A percentile compares a stretch with the other conserved stretches of the same genome.
Conservation (phyloP, 306 rosid genomes). For the Crotalaria pallida region DNA sequence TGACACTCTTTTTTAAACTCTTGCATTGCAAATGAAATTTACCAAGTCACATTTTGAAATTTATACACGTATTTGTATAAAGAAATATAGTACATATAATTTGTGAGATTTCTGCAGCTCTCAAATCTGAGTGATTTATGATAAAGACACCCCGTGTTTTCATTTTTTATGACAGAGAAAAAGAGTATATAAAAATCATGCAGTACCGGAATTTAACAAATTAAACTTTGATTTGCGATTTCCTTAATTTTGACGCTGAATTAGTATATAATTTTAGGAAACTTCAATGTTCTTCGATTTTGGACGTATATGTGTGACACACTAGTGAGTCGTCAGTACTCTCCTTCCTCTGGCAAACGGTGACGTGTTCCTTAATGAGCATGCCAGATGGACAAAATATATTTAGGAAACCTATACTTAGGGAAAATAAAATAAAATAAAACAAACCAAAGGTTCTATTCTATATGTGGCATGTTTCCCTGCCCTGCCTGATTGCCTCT, state of each 20-base stretch:
- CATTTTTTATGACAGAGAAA: too few relatives aligned
- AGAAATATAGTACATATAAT: too few relatives aligned
- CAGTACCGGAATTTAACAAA: background rate
- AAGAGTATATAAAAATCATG: background rate
- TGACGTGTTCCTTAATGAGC: background rate
- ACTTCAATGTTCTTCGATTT: background rate
- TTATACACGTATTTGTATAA: too few relatives aligned
- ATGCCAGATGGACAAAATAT: constrained; percentile 14
- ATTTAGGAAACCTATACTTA: background rate
- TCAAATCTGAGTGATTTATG: background rate
- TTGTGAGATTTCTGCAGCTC: background rate
- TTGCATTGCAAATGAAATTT: background rate
- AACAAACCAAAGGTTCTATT: background rate
- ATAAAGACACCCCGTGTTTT: background rate
- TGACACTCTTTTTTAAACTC: background rate
- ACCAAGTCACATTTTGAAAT: background rate
- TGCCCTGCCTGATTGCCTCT: background rate
- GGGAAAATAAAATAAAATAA: background rate
- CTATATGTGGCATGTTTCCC: background rate
- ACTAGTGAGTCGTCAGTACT: background rate
- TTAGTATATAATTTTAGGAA: background rate
- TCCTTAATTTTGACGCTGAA: background rate
- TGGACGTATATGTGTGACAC: constrained; percentile 17
- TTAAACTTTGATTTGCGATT: background rate
- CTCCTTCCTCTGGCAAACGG: background rate